Conservation (phyloP, 1,284 basidiomycete genomes). For the Caloboletus firmus region DNA sequence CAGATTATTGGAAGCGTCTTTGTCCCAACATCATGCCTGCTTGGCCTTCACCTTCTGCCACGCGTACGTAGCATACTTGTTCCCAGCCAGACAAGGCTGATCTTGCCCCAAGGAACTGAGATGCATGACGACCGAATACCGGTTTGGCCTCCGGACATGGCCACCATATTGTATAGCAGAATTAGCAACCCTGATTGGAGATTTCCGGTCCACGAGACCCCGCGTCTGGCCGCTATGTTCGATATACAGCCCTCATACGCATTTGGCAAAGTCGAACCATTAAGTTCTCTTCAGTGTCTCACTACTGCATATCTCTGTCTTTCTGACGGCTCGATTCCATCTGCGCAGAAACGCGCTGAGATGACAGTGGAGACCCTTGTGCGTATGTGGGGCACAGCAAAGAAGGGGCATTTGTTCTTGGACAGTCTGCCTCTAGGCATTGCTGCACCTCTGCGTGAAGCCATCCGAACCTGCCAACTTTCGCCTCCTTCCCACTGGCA, state of each 20-base stretch:
- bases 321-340: constrained; percentile 49
- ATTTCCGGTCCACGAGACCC: constrained; percentile 52
- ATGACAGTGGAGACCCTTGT: constrained; percentile 65
- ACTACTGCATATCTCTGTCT: constrained; percentile 56
- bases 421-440: constrained; percentile 69
- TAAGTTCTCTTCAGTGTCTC: constrained; percentile 50
- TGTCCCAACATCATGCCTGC: constrained; percentile 56
- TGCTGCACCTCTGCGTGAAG: constrained; percentile 80
- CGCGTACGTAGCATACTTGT: constrained; percentile 40
- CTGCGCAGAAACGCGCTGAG: constrained; percentile 62
- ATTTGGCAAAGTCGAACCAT: constrained; percentile 58
- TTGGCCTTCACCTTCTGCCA: constrained; percentile 54
- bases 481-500: constrained; percentile 76
- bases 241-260: constrained; percentile 56
- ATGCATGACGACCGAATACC: constrained; percentile 65
- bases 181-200: constrained; percentile 68
- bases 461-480: constrained; percentile 76
- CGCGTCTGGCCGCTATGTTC: constrained; percentile 50
- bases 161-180: constrained; percentile 60
- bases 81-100: constrained; percentile 5
- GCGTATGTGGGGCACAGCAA: constrained; percentile 43
- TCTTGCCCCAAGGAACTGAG: constrained; percentile 38
- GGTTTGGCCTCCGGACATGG: constrained; percentile 68
- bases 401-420: constrained; percentile 44
- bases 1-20: constrained; percentile 83